phyloP scores from a whole-genome alignment of 495 filamentous ascomycete genomes.

The Talaromyces trachyspermus region DNA sequence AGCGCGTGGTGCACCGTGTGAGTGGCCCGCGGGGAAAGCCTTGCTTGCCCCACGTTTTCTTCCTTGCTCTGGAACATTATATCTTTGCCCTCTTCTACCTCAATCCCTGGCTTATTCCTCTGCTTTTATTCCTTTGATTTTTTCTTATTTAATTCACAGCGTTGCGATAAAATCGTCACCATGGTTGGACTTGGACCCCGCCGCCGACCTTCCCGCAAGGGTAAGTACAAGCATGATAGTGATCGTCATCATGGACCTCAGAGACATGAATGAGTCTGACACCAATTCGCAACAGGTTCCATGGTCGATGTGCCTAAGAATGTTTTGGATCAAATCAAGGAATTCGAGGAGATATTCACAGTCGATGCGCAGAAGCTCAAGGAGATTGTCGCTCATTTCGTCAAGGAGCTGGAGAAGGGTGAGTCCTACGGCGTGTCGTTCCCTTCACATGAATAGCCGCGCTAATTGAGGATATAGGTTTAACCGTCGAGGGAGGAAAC shows the following conservation, averaged over 20 bases:
- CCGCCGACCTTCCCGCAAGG: conserved; percentile 67
- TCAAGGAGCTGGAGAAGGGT: conserved; percentile 84
- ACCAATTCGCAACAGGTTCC: conserved; percentile 49
- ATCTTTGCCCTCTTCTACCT: conserved; percentile 3
- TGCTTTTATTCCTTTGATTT: background rate
- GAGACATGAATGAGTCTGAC: conserved; percentile 14
- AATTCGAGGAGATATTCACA: conserved; percentile 79
- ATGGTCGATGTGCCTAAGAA: conserved; percentile 79
- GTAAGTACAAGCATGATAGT: conserved; percentile 38
- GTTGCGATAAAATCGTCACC: conserved; percentile 22
- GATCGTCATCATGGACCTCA: conserved; percentile 11
- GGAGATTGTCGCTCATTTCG: conserved; percentile 80
- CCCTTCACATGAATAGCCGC: too few species aligned
- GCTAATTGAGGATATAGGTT: too few species aligned
- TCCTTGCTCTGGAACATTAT: background rate
- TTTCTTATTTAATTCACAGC: background rate
- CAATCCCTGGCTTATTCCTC: background rate
- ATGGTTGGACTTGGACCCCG: conserved; percentile 75
- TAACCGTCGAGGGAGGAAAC: conserved; percentile 80
- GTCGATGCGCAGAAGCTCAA: conserved; percentile 75
- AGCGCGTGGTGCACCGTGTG: too few species aligned
- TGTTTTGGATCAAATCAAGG: conserved; percentile 73
- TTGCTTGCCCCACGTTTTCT: too few species aligned
- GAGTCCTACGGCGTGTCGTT: conserved; percentile 14
- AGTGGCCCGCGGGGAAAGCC: too few species aligned